Conservation (phyloP, 2,329 filamentous ascomycete genomes). For the Stemphylium lycopersici region DNA sequence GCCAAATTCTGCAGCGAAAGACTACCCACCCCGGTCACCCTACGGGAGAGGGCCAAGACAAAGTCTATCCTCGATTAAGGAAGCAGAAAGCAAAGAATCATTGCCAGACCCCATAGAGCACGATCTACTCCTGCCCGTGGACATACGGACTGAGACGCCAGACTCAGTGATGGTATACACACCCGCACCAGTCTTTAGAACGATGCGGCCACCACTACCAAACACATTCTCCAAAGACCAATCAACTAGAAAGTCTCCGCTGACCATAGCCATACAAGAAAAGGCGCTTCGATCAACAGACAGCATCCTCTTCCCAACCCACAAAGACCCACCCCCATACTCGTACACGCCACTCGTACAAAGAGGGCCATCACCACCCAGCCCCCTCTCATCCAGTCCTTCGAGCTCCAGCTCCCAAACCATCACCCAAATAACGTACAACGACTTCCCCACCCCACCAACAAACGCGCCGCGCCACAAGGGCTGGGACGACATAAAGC, state of each 20-base stretch:
- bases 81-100: conserved; percentile 22
- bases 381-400: neutral
- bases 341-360: neutral
- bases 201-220: conserved; percentile 3
- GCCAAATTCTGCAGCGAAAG: conserved; percentile 20
- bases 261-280: neutral
- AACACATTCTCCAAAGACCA: neutral
- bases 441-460: neutral
- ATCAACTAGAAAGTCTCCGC: neutral
- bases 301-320: conserved; percentile 4
- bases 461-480: conserved; percentile 12
- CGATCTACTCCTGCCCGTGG: conserved; percentile 38
- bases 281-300: conserved; percentile 1
- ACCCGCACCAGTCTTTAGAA: conserved; percentile 28
- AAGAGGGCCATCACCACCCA: neutral
- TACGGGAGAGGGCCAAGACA: conserved; percentile 18
- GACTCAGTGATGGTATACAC: conserved; percentile 37
- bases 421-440: neutral
- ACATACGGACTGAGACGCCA: conserved; percentile 34
- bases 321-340: neutral
- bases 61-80: conserved; percentile 13
- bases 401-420: neutral
- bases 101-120: conserved; percentile 37
- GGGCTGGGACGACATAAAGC: conserved; percentile 42
- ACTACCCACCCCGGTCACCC: conserved; percentile 33